Evolutionary conservation across 2,329 filamentous ascomycete species (phyloP).

Genomic region (Exutisphaerella laricina): DNA sequence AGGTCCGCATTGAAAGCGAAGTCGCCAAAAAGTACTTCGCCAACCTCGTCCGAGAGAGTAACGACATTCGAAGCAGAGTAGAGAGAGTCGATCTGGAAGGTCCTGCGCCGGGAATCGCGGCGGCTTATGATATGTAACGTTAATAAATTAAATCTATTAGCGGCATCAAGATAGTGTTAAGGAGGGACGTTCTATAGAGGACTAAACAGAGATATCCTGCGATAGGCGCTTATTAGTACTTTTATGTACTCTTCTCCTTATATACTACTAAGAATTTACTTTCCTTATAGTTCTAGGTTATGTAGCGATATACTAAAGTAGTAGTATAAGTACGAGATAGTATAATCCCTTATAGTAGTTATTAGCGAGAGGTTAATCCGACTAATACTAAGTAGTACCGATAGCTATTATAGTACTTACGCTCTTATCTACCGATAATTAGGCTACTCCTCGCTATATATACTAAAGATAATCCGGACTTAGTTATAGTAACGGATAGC

Average conservation of each 20-base stretch:
- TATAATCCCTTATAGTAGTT: no score
- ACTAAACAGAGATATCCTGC: neutral
- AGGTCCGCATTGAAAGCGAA: constrained; percentile 76
- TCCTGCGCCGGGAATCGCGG: constrained; percentile 41
- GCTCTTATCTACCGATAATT: no score
- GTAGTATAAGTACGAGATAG: no score
- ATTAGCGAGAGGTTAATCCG: no score
- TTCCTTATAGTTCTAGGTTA: neutral
- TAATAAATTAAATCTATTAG: neutral
- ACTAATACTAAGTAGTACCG: no score
- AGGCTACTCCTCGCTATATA: no score
- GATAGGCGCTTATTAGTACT: neutral
- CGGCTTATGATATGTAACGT: constrained; percentile 28
- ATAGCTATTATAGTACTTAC: no score
- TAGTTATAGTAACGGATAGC: no score
- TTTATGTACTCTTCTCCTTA: neutral
- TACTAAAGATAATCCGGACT: no score
- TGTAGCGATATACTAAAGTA: no score
- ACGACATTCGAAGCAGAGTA: constrained; percentile 46
- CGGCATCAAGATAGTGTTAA: constrained; percentile 8
- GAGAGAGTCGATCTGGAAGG: constrained; percentile 49
- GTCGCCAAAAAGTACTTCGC: constrained; percentile 85
- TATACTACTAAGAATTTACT: neutral
- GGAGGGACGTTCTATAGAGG: neutral
- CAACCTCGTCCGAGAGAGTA: constrained; percentile 66